A percentile compares a stretch with the other conserved stretches of the same genome.
Evolutionary conservation across 2,329 filamentous ascomycete genomes (phyloP).

Genomic region (Fusarium circinatum): DNA sequence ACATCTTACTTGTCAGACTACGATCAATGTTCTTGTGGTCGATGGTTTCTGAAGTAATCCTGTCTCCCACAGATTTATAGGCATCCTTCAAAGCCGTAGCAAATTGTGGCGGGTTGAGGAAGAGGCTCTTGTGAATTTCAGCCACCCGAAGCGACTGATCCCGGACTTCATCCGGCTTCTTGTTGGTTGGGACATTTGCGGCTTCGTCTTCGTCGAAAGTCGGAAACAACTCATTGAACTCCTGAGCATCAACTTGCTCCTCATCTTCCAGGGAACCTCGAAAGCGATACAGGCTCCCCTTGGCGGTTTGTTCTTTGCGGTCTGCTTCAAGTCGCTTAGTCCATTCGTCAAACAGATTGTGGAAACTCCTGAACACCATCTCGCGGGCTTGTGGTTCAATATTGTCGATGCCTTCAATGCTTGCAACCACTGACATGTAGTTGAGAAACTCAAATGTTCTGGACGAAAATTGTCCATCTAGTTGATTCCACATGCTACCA

Average conservation of each 20-base stretch:
- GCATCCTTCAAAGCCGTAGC: constrained; percentile 56
- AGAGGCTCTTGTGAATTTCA: constrained; percentile 66
- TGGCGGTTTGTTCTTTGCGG: constrained; percentile 77
- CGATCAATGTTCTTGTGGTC: constrained; percentile 46
- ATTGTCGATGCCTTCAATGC: constrained; percentile 59
- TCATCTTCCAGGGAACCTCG: constrained; percentile 80
- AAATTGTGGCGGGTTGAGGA: constrained; percentile 56
- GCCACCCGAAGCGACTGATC: constrained; percentile 70
- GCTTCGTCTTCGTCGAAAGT: constrained; percentile 70
- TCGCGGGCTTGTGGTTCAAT: constrained; percentile 58
- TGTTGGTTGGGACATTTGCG: constrained; percentile 46
- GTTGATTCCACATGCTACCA: constrained; percentile 51
- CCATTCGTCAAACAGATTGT: constrained; percentile 83
- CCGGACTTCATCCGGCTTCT: constrained; percentile 56
- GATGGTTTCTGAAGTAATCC: constrained; percentile 46
- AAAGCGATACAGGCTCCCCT: constrained; percentile 84
- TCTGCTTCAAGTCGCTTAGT: constrained; percentile 79
- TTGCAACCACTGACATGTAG: constrained; percentile 48
- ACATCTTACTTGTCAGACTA: constrained; percentile 62
- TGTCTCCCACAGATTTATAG: constrained; percentile 56
- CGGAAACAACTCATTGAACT: constrained; percentile 85
- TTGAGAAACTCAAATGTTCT: constrained; percentile 58
- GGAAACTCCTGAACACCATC: constrained; percentile 72
- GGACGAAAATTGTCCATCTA: constrained; percentile 30
- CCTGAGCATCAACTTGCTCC: constrained; percentile 77